phyloP scores from a whole-genome alignment of 805 yeast genomes.

The Metschnikowia drakensbergensis region DNA sequence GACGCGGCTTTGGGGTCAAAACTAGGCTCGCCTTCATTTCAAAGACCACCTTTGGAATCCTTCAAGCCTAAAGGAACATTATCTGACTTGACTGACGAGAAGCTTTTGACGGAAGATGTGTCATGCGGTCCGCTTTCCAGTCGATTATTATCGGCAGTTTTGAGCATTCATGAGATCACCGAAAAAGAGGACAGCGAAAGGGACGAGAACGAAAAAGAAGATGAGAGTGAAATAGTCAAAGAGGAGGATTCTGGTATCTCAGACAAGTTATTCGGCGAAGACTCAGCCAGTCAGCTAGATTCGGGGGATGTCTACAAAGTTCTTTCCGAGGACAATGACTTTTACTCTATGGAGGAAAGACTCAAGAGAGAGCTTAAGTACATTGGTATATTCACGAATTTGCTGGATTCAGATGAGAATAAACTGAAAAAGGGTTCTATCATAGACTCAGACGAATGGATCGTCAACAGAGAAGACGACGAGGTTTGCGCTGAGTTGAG shows the following conservation, averaged over 20 bases:
- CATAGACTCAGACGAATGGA: conserved; percentile 68
- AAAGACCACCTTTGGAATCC: conserved; percentile 41
- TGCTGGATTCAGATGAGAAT: conserved; percentile 29
- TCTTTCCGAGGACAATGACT: conserved; percentile 56
- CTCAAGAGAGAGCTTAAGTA: conserved; percentile 81
- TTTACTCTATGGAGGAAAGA: conserved; percentile 79
- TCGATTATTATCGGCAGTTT: conserved; percentile 75
- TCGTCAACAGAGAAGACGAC: conserved; percentile 82
- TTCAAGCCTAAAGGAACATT: conserved; percentile 57
- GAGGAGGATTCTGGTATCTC: conserved; percentile 13
- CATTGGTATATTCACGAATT: conserved; percentile 81
- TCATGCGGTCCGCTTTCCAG: conserved; percentile 91
- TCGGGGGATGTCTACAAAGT: conserved; percentile 35
- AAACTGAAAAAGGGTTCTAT: conserved; percentile 24
- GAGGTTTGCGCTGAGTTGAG: conserved; percentile 86
- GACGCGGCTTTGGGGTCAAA: conserved; percentile 49
- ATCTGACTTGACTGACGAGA: conserved; percentile 54
- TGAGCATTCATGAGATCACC: conserved; percentile 39
- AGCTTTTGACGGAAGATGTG: conserved; percentile 65
- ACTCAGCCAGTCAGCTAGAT: conserved; percentile 35
- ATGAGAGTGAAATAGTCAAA: conserved; percentile 12
- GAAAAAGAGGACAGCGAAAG: conserved; percentile 19
- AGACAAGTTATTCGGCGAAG: conserved; percentile 25
- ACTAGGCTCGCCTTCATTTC: conserved; percentile 45
- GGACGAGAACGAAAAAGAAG: conserved; percentile 17